Conservation (phyloP, 345 rosid genomes). For the Punica granatum region DNA sequence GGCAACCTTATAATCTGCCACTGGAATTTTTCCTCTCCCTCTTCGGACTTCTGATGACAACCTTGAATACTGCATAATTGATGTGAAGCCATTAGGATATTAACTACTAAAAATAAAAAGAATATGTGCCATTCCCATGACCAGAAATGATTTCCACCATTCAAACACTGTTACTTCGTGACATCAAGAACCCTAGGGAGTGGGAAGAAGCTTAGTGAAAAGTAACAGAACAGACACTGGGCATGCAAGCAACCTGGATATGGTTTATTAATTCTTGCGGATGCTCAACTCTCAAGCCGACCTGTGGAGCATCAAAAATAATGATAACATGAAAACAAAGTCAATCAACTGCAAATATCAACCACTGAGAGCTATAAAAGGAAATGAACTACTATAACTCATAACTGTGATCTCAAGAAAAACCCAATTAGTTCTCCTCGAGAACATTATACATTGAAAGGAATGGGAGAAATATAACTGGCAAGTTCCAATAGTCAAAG, state of each 20-base stretch:
- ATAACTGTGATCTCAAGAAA: not conserved
- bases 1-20: constrained; percentile 88
- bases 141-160: not conserved
- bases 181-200: not conserved
- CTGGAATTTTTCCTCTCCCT: constrained; percentile 92
- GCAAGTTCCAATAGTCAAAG: not conserved
- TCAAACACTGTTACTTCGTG: not conserved
- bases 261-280: constrained; percentile 89
- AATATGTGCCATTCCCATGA: not conserved
- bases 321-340: not conserved
- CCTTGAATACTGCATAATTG: constrained; percentile 50
- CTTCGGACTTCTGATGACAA: constrained; percentile 57
- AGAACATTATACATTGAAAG: not conserved
- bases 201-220: not conserved
- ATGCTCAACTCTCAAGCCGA: constrained; percentile 93
- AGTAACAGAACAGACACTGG: not conserved
- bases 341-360: not conserved
- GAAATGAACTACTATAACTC: not conserved
- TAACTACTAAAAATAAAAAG: not conserved
- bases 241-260: constrained; percentile 43
- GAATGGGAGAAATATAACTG: not conserved
- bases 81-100: not conserved
- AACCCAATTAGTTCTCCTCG: not conserved
- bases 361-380: not conserved
- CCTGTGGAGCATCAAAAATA: constrained; percentile 32